Conservation (phyloP, 2,329 filamentous ascomycete genomes). For the Cordyceps militaris region DNA sequence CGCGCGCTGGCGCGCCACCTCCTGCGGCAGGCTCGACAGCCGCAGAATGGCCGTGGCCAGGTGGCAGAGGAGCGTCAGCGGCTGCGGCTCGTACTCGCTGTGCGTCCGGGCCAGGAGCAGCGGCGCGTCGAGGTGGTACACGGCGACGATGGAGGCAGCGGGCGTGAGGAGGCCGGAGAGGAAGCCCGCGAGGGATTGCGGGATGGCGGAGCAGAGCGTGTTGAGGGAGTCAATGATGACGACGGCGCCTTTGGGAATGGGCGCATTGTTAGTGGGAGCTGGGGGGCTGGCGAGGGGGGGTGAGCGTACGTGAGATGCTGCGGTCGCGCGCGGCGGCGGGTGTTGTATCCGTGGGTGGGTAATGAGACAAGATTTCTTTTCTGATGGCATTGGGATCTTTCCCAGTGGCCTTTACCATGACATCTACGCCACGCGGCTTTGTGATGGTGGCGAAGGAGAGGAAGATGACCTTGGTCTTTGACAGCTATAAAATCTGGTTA, state of each 20-base stretch:
- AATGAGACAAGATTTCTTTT: conserved; percentile 52
- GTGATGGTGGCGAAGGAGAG: conserved; percentile 70
- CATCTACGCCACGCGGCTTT: conserved; percentile 56
- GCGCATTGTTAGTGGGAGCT: conserved; percentile 15
- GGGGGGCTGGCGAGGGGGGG: background rate
- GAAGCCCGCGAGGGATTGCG: conserved; percentile 57
- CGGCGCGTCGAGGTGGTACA: conserved; percentile 79
- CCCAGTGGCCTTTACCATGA: conserved; percentile 58
- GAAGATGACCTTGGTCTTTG: conserved; percentile 64
- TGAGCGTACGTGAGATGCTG: conserved; percentile 36
- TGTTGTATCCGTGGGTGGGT: conserved; percentile 32
- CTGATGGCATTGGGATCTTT: conserved; percentile 50
- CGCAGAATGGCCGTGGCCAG: conserved; percentile 83
- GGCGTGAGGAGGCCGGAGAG: conserved; percentile 63
- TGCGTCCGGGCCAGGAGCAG: conserved; percentile 36
- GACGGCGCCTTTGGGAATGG: conserved; percentile 50
- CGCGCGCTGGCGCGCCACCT: conserved; percentile 67
- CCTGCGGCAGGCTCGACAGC: conserved; percentile 65
- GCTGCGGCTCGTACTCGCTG: conserved; percentile 56
- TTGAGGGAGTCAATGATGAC: conserved; percentile 77
- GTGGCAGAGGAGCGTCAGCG: conserved; percentile 68
- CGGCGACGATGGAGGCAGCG: conserved; percentile 62
- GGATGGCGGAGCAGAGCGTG: conserved; percentile 47
- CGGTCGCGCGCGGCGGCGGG: conserved; percentile 27
- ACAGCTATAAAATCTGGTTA: conserved; percentile 31